Conservation (phyloP, 352 stramenopile genomes). For the Globisporangium radiosum region DNA sequence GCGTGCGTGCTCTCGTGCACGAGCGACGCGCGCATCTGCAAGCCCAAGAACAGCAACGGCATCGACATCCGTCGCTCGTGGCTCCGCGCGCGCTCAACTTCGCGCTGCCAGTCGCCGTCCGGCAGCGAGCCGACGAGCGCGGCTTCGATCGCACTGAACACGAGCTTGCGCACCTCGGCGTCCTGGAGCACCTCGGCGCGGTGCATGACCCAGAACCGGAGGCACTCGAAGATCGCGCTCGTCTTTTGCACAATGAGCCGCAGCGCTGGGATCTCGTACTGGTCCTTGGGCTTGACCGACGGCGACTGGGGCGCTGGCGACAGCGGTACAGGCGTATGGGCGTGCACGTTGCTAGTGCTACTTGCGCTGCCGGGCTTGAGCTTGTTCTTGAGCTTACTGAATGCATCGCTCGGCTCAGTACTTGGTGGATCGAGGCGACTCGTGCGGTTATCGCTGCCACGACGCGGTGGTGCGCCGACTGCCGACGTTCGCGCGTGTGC, state of each 20-base stretch:
- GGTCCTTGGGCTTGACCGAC: constrained; percentile 23
- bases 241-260: constrained; percentile 80
- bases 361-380: constrained; percentile 22
- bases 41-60: constrained; percentile 73
- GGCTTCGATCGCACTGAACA: constrained; percentile 83
- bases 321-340: constrained; percentile 12
- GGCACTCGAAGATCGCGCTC: constrained; percentile 77
- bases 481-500: constrained; percentile 20
- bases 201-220: constrained; percentile 84
- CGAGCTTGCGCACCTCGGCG: constrained; percentile 70
- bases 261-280: constrained; percentile 58
- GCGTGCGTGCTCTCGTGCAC: constrained; percentile 61
- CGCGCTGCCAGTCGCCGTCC: constrained; percentile 70
- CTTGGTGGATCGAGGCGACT: constrained; percentile 30
- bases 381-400: constrained; percentile 74
- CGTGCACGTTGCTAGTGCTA: too few relatives aligned
- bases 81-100: constrained; percentile 67
- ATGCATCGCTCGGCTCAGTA: constrained; percentile 36
- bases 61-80: constrained; percentile 68
- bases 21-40: constrained; percentile 80
- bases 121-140: constrained; percentile 77
- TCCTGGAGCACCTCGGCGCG: constrained; percentile 69
- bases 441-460: constrained; percentile 42
- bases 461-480: constrained; percentile 16
- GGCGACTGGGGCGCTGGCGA: constrained; percentile 32